These are phyloP conservation scores for Desmodesmus armatus DNA, from an alignment of 139 green algal species.

Conservation along the genomic window DNA sequence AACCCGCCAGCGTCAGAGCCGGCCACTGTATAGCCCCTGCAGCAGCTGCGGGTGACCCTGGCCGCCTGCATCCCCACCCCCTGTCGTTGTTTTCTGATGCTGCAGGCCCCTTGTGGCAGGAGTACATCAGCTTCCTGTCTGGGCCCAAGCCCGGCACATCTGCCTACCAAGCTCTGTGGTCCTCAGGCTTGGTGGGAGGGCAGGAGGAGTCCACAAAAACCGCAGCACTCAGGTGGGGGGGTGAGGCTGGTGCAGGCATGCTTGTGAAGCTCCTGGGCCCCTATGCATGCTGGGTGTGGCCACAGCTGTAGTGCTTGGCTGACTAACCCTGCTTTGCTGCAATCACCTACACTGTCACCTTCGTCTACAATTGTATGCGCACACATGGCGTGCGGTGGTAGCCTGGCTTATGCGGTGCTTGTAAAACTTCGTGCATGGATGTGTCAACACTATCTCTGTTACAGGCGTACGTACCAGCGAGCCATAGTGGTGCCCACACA, in stretches of 20 bases:
- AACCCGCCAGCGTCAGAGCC: too few species aligned
- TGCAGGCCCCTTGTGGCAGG: constrained; percentile 82
- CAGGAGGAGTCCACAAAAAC: constrained; percentile 74
- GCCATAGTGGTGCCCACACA: constrained; percentile 83
- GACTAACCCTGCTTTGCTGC: too few species aligned
- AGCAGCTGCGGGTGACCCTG: background rate
- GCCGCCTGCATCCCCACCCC: background rate
- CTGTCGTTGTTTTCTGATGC: background rate
- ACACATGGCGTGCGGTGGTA: too few species aligned
- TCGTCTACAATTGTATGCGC: too few species aligned
- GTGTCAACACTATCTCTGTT: too few species aligned
- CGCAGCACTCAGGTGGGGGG: constrained; percentile 57
- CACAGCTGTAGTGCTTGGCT: too few species aligned
- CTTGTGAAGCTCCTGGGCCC: too few species aligned
- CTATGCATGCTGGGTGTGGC: too few species aligned
- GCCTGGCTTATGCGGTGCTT: background rate
- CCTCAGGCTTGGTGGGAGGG: constrained; percentile 57
- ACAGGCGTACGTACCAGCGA: constrained; percentile 80
- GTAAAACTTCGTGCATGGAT: background rate
- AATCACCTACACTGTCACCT: too few species aligned
- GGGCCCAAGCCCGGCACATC: constrained; percentile 66
- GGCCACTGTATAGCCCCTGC: too few species aligned
- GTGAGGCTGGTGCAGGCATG: too few species aligned
- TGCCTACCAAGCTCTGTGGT: constrained; percentile 75
- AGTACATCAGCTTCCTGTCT: constrained; percentile 86